These are phyloP conservation scores for Camellia lanceoleosa DNA, from an alignment of 148 eudicot species.

Conservation along the genomic window DNA sequence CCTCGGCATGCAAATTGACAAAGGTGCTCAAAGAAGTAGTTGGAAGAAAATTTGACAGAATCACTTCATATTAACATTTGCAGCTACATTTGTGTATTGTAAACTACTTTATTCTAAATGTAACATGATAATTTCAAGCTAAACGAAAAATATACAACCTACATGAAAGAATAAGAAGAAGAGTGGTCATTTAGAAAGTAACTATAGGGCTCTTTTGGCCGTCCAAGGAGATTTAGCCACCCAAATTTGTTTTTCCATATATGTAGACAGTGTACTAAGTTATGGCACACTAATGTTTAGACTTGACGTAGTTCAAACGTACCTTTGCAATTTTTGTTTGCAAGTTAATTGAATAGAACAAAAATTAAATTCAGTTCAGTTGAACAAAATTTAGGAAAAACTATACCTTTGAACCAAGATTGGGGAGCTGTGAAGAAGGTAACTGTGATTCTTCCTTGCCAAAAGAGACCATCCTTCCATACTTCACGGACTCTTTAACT, in stretches of 20 bases:
- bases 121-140: no score
- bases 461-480: conserved; percentile 61
- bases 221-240: not conserved
- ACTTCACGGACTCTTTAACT: conserved; percentile 32
- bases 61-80: not conserved
- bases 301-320: not conserved
- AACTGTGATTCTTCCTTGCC: conserved; percentile 49
- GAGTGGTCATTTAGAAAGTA: no score
- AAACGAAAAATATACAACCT: no score
- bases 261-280: no score
- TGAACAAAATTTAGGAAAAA: not conserved
- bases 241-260: not conserved
- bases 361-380: not conserved
- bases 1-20: no score
- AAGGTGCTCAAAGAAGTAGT: not conserved
- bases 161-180: no score
- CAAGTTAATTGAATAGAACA: not conserved
- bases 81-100: not conserved
- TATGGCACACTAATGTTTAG: no score
- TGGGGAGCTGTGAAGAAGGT: conserved; percentile 44
- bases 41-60: not conserved
- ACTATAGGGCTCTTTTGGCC: no score
- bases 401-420: conserved; percentile 35
- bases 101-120: not conserved
- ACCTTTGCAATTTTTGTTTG: not conserved